These are phyloP conservation scores for Alternaria alternata DNA, from an alignment of 2,329 filamentous ascomycete species.

Conservation along the genomic window DNA sequence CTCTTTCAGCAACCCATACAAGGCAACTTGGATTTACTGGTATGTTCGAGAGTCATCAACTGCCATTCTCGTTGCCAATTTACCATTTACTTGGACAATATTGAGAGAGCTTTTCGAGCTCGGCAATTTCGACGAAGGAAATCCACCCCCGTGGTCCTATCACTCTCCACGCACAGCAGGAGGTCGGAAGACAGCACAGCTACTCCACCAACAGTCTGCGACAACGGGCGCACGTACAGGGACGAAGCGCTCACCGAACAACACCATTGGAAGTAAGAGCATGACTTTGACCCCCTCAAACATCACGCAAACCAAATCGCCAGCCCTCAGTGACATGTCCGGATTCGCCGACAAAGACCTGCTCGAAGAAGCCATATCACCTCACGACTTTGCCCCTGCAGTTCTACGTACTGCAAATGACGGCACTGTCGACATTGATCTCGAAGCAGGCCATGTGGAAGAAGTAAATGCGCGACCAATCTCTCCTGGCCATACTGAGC, in stretches of 20 bases:
- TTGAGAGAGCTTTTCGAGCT: conserved; percentile 58
- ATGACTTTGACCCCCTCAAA: conserved; percentile 25
- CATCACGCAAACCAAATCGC: background rate
- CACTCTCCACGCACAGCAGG: conserved; percentile 40
- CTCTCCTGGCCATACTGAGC: conserved; percentile 6
- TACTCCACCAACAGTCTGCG: conserved; percentile 17
- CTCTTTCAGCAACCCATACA: conserved; percentile 37
- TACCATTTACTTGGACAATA: conserved; percentile 62
- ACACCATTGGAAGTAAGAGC: conserved; percentile 21
- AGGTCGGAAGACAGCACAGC: conserved; percentile 29
- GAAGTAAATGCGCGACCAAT: conserved; percentile 5
- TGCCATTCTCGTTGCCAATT: conserved; percentile 58
- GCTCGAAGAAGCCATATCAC: conserved; percentile 12
- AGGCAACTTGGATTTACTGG: conserved; percentile 42
- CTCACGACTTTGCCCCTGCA: conserved; percentile 27
- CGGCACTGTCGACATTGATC: conserved; percentile 14
- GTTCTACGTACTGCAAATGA: conserved; percentile 5
- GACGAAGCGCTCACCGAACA: conserved; percentile 10
- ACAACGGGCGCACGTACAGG: conserved; percentile 14
- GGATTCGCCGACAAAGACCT: conserved; percentile 22
- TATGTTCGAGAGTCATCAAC: conserved; percentile 43
- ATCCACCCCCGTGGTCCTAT: conserved; percentile 42
- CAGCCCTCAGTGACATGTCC: conserved; percentile 17
- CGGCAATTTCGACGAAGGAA: conserved; percentile 40
- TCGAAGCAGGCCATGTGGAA: conserved; percentile 16